phyloP scores from a whole-genome alignment of 345 rosid species.

The Eucalyptus viminalis region DNA sequence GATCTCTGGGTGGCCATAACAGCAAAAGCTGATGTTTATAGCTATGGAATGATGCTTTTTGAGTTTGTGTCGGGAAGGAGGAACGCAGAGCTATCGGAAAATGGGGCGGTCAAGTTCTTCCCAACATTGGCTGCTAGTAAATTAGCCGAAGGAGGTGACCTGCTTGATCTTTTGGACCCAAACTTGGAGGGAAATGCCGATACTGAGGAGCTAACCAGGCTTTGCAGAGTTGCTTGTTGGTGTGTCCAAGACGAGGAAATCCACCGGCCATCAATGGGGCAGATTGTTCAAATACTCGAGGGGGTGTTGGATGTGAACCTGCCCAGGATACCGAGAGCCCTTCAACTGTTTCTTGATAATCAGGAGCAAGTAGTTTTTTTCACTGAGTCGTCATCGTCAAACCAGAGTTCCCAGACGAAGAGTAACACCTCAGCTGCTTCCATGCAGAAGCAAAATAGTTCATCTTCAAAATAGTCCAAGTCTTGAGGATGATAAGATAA shows the following conservation, averaged over 20 bases:
- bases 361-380: slow-evolving; percentile 27
- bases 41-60: slow-evolving; percentile 87
- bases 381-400: slow-evolving; percentile 33
- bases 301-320: slow-evolving; percentile 45
- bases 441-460: slow-evolving; percentile 8
- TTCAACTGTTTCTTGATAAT: slow-evolving; percentile 24
- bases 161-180: slow-evolving; percentile 42
- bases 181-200: slow-evolving; percentile 27
- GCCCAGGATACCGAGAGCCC: slow-evolving; percentile 53
- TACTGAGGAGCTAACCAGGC: slow-evolving; percentile 44
- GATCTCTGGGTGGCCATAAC: slow-evolving; percentile 77
- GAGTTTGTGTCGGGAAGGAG: slow-evolving; percentile 76
- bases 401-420: slow-evolving; percentile 15
- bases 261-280: slow-evolving; percentile 71
- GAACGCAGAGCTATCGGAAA: slow-evolving; percentile 41
- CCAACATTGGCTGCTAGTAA: slow-evolving; percentile 47
- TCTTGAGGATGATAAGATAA: not conserved
- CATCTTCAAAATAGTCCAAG: not conserved
- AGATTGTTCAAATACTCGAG: slow-evolving; percentile 79
- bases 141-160: slow-evolving; percentile 29
- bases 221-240: slow-evolving; percentile 74
- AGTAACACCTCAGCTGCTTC: slow-evolving; percentile 10
- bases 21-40: slow-evolving; percentile 79
- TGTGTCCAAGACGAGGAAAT: slow-evolving; percentile 79
- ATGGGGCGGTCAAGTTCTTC: slow-evolving; percentile 39